Evolutionary conservation across 441 rosid species (phyloP), one percentile per base, ranked within the genome.

Genomic region (Jatropha podagrica): DNA sequence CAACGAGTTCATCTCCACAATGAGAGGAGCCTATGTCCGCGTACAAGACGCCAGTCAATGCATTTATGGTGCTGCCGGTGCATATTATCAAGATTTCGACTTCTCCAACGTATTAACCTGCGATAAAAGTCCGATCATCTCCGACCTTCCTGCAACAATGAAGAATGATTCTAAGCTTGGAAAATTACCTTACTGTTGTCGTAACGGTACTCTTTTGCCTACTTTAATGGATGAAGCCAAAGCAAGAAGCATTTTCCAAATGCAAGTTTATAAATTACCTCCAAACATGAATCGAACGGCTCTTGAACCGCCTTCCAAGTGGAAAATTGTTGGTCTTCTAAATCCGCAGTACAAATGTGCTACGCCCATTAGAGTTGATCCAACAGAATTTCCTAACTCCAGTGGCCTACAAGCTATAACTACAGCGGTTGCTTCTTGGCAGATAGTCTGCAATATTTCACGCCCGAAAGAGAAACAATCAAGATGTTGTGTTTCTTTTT

Each of bases 401-500:
- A 80, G 68, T n/a, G 99, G 99, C 7, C 90, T 95, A 49, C 86
- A 83, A 49, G 82, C 92, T 1, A 77, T 73, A 1, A 49, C 83
- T 0, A 76, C 74, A 2, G 98, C 99, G 1, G 20, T 91, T 0
- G 97, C 97, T 0, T 93, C 86, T 71, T 95, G 95, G 95, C 97
- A 93, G 75, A 76, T 95, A 1, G 74, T 86, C 2, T 93, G 99
- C 85, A 93, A 93, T 83, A 90, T 93, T 18, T 83, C 93, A 0
- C 84, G 80, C 20, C 95, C 97, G 1, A 89, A 90, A 81, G 76
- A 73, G 11, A 64, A 81, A 46, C 82, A 85, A 56, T 74, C 99
- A 0, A 82, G 83, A 60, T 95, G 98, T 56, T 93, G 98, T 18
- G 99, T 91, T 49, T 91, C 99, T 3, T 93, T 88, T 88, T 93